Percentiles rank a stretch among this genome's conserved stretches.
These are phyloP conservation scores for Mycothermus thermophilus DNA, from an alignment of 495 filamentous ascomycete genomes.

Conservation along the genomic window DNA sequence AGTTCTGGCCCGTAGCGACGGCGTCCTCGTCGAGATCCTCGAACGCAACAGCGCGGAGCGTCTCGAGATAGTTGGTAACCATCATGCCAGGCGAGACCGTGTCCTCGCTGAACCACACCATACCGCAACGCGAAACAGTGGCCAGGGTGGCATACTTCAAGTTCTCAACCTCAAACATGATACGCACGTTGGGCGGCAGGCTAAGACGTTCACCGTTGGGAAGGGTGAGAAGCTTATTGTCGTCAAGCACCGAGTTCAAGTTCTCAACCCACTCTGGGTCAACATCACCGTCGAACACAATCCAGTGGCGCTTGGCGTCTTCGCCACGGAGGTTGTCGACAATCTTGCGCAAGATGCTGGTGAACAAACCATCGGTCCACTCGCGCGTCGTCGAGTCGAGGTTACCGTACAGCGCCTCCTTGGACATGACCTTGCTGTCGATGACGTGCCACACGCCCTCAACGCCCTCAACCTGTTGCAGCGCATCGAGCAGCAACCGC, in stretches of 20 bases:
- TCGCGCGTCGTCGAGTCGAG: constrained; percentile 93
- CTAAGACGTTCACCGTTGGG: constrained; percentile 96
- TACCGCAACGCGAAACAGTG: constrained; percentile 96
- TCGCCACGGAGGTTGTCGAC: constrained; percentile 97
- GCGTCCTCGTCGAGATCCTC: constrained; percentile 93
- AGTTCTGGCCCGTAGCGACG: constrained; percentile 61
- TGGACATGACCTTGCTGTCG: constrained; percentile 99
- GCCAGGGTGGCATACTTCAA: constrained; percentile 94
- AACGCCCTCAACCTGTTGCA: constrained; percentile 77
- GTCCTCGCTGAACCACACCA: constrained; percentile 99
- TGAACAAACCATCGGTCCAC: constrained; percentile 98
- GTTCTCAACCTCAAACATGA: constrained; percentile 99
- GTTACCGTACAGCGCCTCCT: constrained; percentile 88
- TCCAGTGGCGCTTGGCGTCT: constrained; percentile 94
- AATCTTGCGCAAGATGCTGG: constrained; percentile 92
- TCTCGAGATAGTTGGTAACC: constrained; percentile 77
- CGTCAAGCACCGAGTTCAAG: constrained; percentile 95
- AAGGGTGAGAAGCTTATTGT: constrained; percentile 93
- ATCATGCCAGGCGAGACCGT: constrained; percentile 89
- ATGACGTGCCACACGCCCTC: constrained; percentile 96
- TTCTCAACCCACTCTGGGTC: constrained; percentile 99
- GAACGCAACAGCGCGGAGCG: constrained; percentile 64
- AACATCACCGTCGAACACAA: constrained; percentile 97
- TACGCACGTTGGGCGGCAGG: constrained; percentile 83
- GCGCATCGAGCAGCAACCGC: constrained; percentile 83